Base-by-base conservation (phyloP, 495 filamentous ascomycete genomes). In the Staphylotrichum longicolle region DNA sequence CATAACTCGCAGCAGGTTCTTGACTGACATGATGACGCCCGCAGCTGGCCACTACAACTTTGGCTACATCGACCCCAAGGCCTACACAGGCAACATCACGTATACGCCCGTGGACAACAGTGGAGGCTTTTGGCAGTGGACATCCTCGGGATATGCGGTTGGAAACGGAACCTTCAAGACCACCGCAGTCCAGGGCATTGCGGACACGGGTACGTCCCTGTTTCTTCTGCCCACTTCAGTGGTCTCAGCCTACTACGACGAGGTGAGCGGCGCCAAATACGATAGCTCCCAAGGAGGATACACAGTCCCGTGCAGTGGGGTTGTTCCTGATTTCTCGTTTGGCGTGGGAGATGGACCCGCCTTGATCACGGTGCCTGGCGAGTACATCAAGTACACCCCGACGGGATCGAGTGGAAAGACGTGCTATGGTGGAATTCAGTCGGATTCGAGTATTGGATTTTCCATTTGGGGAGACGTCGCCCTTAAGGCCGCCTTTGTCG, bases 391-490 rank as follows among this genome's bases (percentile, higher is more conserved):
- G 69, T 86, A 84, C 66, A 78, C 76, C 0, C 72, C 75, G 33
- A 68, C 72, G 3, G 54, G 39, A 33, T 66, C 75, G 58, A 70
- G 62, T 47, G 57, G 54, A 32, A 40, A 2, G 39, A 79, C 67
- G 57, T 90, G 88, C 75, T 85, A 78, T 67, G 88, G 88, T 55
- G 83, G 83, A 20, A 79, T 90, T 60, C 87, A 90, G 75, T 72
- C 71, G 56, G 83, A 86, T 73, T 72, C 75, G 12, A 85, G 84
- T 54, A 78, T 90, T 33, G 83, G 79, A 30, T 83, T 90, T 68
- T 80, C 80, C 59, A 91, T 94, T 72, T 86, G 87, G 56, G 89
- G 90, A 45, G 90, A 92, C 61, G 80, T 91, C 50, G 90, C 89
- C 67, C 81, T 94, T 62, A 92, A 93, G 80, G 82, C 83, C 61